These are phyloP conservation scores for Dactylorhiza incarnata DNA, from an alignment of 106 monocot species.

Conservation along the genomic window DNA sequence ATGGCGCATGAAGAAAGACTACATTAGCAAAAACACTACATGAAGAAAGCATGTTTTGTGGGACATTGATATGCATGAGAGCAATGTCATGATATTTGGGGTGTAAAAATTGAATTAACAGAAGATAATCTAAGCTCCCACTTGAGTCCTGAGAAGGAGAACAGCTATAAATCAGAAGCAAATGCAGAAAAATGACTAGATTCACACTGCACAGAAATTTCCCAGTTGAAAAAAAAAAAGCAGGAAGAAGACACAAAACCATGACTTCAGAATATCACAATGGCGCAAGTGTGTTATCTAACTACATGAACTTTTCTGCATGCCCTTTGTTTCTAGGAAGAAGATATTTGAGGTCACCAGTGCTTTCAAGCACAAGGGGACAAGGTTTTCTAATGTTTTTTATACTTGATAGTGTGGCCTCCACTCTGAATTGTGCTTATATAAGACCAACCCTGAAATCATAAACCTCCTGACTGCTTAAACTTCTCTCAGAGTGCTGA, in stretches of 20 bases:
- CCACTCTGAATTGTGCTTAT: slow-evolving; percentile 1
- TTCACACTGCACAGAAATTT: not conserved
- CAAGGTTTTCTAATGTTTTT: not conserved
- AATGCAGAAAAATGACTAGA: not conserved
- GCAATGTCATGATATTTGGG: not conserved
- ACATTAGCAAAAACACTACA: no score
- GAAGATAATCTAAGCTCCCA: not conserved
- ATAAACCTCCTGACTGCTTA: not conserved
- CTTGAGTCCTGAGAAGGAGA: not conserved
- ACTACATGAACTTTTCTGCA: not conserved
- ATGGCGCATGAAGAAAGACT: no score
- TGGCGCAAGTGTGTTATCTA: not conserved
- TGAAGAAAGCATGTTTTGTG: no score
- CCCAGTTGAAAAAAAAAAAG: no score
- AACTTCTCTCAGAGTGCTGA: not conserved
- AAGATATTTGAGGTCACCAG: not conserved
- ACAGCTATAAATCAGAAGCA: not conserved
- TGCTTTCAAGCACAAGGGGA: not conserved
- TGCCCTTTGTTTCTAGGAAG: not conserved
- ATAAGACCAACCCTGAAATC: not conserved
- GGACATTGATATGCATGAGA: no score
- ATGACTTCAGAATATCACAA: not conserved
- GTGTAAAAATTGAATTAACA: not conserved
- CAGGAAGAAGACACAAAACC: not conserved
- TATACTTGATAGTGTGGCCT: not conserved